These are phyloP conservation scores for Neurospora sp. DNA, from an alignment of 495 filamentous ascomycete genomes.

Conservation along the genomic window DNA sequence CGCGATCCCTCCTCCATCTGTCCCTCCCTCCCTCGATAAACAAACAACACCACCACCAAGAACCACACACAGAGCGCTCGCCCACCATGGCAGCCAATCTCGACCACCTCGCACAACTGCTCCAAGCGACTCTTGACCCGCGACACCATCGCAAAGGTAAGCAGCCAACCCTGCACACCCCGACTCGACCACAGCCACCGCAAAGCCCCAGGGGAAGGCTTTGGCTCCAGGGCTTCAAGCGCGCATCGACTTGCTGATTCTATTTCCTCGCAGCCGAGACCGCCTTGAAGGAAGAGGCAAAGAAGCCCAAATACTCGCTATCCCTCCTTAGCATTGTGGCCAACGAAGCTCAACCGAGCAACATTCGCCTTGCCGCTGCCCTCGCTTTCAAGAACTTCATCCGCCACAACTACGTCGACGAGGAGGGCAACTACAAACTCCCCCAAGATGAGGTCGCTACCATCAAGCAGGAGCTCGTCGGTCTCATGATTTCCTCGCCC, in stretches of 20 bases:
- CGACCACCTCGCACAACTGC: slow-evolving; percentile 61
- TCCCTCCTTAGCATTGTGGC: slow-evolving; percentile 81
- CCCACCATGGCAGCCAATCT: slow-evolving; percentile 66
- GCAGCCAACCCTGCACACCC: slow-evolving; percentile 4
- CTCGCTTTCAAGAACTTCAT: slow-evolving; percentile 99
- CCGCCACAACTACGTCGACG: slow-evolving; percentile 83
- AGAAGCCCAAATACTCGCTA: slow-evolving; percentile 77
- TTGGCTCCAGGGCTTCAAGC: background rate
- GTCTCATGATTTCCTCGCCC: slow-evolving; percentile 89
- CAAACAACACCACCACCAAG: background rate
- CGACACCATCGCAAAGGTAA: slow-evolving; percentile 78
- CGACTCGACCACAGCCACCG: background rate
- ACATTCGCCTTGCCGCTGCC: slow-evolving; percentile 79
- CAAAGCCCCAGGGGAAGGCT: background rate
- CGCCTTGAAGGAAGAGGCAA: slow-evolving; percentile 62
- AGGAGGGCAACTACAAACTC: slow-evolving; percentile 85
- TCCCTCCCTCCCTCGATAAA: background rate
- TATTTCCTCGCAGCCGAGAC: slow-evolving; percentile 56
- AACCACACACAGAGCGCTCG: background rate
- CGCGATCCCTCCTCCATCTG: background rate
- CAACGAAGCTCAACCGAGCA: slow-evolving; percentile 51
- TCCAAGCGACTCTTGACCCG: slow-evolving; percentile 81
- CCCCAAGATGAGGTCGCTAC: slow-evolving; percentile 66
- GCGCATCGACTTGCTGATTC: background rate
- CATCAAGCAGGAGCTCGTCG: slow-evolving; percentile 90